These are phyloP conservation scores for Yarrowia sp. DNA, from an alignment of 805 yeast genomes.

Conservation along the genomic window DNA sequence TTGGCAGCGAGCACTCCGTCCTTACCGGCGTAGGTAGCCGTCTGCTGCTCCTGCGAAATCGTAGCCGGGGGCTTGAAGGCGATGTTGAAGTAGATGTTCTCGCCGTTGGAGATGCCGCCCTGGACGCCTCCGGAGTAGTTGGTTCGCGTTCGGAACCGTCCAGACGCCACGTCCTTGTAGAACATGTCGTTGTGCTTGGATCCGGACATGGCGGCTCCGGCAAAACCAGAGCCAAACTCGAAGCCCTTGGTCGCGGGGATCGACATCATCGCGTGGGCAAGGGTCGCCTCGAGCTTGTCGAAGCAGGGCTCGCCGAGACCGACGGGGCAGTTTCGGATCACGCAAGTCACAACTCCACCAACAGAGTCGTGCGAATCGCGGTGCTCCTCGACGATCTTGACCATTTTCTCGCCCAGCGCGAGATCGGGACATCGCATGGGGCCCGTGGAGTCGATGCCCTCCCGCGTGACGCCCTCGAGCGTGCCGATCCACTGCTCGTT, in stretches of 20 bases:
- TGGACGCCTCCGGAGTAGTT: constrained; percentile 96
- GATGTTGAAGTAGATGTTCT: constrained; percentile 86
- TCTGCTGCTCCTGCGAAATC: constrained; percentile 86
- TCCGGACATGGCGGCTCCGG: constrained; percentile 86
- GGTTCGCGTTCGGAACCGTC: constrained; percentile 76
- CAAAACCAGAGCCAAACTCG: constrained; percentile 95
- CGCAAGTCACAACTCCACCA: constrained; percentile 98
- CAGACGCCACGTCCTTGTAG: constrained; percentile 54
- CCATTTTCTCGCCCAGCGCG: constrained; percentile 70
- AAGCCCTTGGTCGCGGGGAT: constrained; percentile 98
- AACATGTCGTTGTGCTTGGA: constrained; percentile 93
- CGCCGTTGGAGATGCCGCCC: constrained; percentile 98
- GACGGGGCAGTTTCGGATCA: constrained; percentile 84
- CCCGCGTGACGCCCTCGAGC: constrained; percentile 78
- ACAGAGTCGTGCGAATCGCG: constrained; percentile 87
- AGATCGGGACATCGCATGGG: constrained; percentile 94
- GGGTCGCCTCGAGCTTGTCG: constrained; percentile 90
- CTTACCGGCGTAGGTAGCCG: constrained; percentile 84
- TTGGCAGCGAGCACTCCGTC: constrained; percentile 88
- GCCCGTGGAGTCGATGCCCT: constrained; percentile 79
- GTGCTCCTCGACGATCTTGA: constrained; percentile 78
- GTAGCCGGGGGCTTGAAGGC: constrained; percentile 99
- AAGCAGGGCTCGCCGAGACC: constrained; percentile 99
- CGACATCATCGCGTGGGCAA: constrained; percentile 98
- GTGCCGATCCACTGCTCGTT: constrained; percentile 63